Percentiles rank a stretch among this genome's conserved stretches.
Evolutionary conservation across 257 asterid species (phyloP).

Genomic region (Capsicum baccatum): DNA sequence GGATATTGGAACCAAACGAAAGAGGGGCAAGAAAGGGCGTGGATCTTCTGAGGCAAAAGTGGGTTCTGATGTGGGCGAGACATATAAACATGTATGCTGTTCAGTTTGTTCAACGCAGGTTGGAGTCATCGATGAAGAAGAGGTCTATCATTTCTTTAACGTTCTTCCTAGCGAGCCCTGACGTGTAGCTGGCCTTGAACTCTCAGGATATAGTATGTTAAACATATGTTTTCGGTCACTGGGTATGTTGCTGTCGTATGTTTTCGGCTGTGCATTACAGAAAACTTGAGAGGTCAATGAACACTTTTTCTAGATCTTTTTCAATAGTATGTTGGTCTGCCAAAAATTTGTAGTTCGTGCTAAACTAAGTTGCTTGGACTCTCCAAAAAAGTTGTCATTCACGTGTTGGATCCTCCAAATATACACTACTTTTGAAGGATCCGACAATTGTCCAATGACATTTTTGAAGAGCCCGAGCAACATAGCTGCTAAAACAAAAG

Average conservation of each 20-base stretch:
- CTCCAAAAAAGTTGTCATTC: too few species aligned
- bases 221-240: background rate
- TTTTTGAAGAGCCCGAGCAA: too few species aligned
- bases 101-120: conserved; percentile 80
- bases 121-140: conserved; percentile 83
- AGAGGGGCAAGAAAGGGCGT: conserved; percentile 47
- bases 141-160: conserved; percentile 77
- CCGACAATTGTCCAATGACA: too few species aligned
- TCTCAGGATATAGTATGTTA: background rate
- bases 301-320: background rate
- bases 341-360: conserved; percentile 6
- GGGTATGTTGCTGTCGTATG: too few species aligned
- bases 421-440: too few species aligned
- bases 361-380: too few species aligned
- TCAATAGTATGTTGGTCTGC: background rate
- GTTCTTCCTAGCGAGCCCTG: conserved; percentile 85
- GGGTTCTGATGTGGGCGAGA: conserved; percentile 38
- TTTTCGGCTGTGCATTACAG: background rate
- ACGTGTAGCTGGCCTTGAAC: conserved; percentile 23
- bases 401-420: too few species aligned
- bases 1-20: conserved; percentile 69
- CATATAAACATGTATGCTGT: conserved; percentile 65
- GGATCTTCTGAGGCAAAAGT: conserved; percentile 34
- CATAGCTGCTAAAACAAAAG: background rate
- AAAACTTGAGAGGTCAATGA: background rate